Conservation (phyloP, 2,329 filamentous ascomycete genomes). For the Stagonosporopsis cucurbitacearum region DNA sequence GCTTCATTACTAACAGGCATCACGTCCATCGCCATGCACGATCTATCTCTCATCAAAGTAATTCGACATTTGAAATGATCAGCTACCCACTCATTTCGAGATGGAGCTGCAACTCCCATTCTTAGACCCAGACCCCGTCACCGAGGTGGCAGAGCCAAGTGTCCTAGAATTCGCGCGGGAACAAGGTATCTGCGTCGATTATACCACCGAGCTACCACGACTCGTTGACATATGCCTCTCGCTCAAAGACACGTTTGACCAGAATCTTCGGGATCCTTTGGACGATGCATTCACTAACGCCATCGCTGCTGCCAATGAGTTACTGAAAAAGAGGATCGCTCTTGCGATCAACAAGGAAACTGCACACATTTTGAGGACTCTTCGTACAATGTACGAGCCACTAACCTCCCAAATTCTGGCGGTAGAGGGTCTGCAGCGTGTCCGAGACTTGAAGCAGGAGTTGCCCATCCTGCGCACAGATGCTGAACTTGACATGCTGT, state of each 20-base stretch:
- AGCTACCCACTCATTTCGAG: too few species aligned
- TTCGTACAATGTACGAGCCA: slow-evolving; percentile 16
- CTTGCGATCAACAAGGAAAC: slow-evolving; percentile 35
- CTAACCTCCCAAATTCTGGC: background rate
- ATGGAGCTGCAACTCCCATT: slow-evolving; percentile 30
- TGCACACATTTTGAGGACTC: slow-evolving; percentile 35
- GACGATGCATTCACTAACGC: slow-evolving; percentile 21
- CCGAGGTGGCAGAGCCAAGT: slow-evolving; percentile 44
- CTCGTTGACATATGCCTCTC: slow-evolving; percentile 16
- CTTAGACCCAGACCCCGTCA: background rate
- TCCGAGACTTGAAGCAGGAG: slow-evolving; percentile 51
- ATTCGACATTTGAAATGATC: background rate
- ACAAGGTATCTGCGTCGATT: slow-evolving; percentile 52
- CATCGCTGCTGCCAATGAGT: slow-evolving; percentile 9
- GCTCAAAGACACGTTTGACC: slow-evolving; percentile 20
- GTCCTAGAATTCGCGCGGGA: slow-evolving; percentile 57
- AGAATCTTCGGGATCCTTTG: slow-evolving; percentile 30
- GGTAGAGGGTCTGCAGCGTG: slow-evolving; percentile 21
- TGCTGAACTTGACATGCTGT: slow-evolving; percentile 53
- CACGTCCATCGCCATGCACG: background rate
- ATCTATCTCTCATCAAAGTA: background rate
- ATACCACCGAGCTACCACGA: slow-evolving; percentile 38
- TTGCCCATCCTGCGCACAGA: slow-evolving; percentile 56
- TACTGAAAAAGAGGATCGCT: slow-evolving; percentile 37
- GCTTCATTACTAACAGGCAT: background rate